Conservation (phyloP, 176 grass and related monocot species). For the Hordeum marinum region DNA sequence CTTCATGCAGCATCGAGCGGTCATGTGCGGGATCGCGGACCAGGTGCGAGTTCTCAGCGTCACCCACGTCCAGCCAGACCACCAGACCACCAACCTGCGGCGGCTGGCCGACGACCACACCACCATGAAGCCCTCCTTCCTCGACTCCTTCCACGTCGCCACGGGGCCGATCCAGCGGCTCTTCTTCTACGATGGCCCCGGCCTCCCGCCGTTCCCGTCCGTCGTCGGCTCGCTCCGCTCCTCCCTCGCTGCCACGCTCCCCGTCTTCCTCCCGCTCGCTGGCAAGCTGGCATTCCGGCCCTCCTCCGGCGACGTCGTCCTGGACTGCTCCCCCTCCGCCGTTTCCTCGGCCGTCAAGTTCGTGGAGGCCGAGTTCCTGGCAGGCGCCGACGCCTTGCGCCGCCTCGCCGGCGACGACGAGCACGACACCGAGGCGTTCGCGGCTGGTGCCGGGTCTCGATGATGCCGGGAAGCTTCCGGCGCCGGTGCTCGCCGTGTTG, state of each 20-base stretch:
- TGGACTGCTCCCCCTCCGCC: conserved; percentile 16
- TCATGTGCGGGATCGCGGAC: too few relatives aligned
- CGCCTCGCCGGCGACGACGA: conserved; percentile 20
- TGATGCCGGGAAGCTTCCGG: neutral
- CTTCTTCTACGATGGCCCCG: conserved; percentile 24
- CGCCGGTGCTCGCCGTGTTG: conserved; percentile 6
- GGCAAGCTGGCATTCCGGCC: conserved; percentile 6
- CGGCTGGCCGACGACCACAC: neutral
- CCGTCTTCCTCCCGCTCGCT: neutral
- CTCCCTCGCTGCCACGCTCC: conserved; percentile 9
- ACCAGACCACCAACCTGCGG: too few relatives aligned
- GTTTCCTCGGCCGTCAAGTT: conserved; percentile 15
- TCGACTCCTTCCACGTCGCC: neutral
- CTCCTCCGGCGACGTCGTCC: neutral
- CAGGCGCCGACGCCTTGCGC: neutral
- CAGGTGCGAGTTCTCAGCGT: neutral
- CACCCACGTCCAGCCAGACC: neutral
- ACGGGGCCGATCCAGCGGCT: neutral
- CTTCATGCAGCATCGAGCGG: too few relatives aligned
- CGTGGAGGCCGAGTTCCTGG: conserved; percentile 37
- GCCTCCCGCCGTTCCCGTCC: neutral
- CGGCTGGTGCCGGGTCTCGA: conserved; percentile 23
- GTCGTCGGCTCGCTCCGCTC: neutral
- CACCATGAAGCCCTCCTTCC: neutral
- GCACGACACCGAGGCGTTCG: conserved; percentile 25